These are phyloP conservation scores for Tripidium arundinaceum DNA, from an alignment of 202 grass and related monocot species.

Conservation along the genomic window DNA sequence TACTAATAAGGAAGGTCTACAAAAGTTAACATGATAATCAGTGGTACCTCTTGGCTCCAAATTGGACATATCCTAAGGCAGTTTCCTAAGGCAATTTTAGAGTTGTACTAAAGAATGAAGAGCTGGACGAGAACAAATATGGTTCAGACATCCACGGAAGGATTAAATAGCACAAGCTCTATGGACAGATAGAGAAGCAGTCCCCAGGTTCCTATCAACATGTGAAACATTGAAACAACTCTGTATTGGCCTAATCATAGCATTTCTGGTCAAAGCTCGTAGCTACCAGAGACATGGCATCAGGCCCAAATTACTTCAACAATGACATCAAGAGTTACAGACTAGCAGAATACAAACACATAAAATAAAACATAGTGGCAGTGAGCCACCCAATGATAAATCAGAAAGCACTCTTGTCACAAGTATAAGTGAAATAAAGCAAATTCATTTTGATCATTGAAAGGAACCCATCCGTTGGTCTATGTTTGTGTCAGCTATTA, in stretches of 20 bases:
- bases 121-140: no score
- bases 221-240: constrained; percentile 42
- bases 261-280: constrained; percentile 54
- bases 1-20: no score
- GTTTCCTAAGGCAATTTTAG: no score
- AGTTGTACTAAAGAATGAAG: no score
- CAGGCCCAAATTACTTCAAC: constrained; percentile 18
- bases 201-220: constrained; percentile 77
- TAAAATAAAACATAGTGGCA: no score
- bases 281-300: constrained; percentile 77
- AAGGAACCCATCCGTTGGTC: background rate
- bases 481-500: no score
- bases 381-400: background rate
- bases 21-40: no score
- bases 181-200: constrained; percentile 31
- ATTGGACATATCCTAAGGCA: no score
- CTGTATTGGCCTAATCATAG: constrained; percentile 60
- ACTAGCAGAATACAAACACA: no score
- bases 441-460: background rate
- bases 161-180: constrained; percentile 48
- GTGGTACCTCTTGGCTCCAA: no score
- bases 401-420: background rate
- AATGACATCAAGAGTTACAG: background rate
- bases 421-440: background rate
- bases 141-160: constrained; percentile 44